A percentile compares a stretch with the other conserved stretches of the same genome.
phyloP scores from a whole-genome alignment of 2,329 filamentous ascomycete genomes.

The Colletotrichum sublineola region DNA sequence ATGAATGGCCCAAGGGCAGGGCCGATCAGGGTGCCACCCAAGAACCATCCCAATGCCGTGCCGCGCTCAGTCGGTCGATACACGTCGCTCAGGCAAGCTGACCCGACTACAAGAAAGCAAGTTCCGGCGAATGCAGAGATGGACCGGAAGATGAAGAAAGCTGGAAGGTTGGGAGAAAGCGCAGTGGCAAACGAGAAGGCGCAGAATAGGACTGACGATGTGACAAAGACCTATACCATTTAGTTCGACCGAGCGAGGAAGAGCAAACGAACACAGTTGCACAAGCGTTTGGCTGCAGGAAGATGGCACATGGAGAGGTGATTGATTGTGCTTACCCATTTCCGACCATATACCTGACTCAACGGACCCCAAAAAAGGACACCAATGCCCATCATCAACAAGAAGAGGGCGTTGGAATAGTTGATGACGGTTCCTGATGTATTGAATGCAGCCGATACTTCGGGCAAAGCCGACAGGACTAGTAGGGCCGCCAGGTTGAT shows the following conservation, averaged over 20 bases:
- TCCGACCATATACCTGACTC: constrained; percentile 68
- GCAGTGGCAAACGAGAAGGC: constrained; percentile 76
- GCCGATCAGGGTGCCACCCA: constrained; percentile 75
- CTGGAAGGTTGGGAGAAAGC: constrained; percentile 72
- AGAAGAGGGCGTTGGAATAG: constrained; percentile 76
- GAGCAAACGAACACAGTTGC: no score
- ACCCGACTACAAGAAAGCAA: constrained; percentile 75
- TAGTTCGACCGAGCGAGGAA: constrained; percentile 12
- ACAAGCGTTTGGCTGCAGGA: background rate
- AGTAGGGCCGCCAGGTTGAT: constrained; percentile 38
- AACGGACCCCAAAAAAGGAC: constrained; percentile 77
- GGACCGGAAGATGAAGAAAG: constrained; percentile 78
- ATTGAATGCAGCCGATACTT: constrained; percentile 74
- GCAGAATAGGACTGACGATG: constrained; percentile 63
- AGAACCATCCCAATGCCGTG: constrained; percentile 76
- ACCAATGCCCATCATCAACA: constrained; percentile 77
- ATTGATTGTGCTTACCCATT: constrained; percentile 54
- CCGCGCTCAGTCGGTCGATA: constrained; percentile 73
- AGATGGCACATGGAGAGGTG: constrained; percentile 47
- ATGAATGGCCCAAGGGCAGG: constrained; percentile 74
- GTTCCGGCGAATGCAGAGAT: constrained; percentile 79
- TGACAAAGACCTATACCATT: constrained; percentile 43
- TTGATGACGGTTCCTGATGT: constrained; percentile 79
- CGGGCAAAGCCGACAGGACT: constrained; percentile 78
- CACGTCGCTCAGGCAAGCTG: constrained; percentile 70